Evolutionary conservation across 371 early-diverging fungal genomes (phyloP), one percentile per base, ranked within the genome.

Genomic region (Mucor circinelloides): DNA sequence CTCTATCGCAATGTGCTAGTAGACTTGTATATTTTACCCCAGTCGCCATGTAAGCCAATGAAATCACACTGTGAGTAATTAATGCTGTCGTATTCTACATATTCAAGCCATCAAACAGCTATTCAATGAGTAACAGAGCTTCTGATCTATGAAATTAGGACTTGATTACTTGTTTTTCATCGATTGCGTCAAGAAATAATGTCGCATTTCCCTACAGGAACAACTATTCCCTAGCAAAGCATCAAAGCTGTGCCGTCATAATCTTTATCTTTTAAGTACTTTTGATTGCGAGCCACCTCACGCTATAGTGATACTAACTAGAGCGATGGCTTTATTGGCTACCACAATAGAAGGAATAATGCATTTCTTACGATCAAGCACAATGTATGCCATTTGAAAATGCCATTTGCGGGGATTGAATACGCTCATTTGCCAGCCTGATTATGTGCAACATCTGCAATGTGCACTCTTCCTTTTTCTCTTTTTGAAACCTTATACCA

Each of bases 31-130:
- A 19, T 44, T 50, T 50, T 4, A 50, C 50, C 50, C 50, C 50
- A 50, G 50, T 50, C 50, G 50, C 23, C 50, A 50, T 50, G 25
- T 50, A 50, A 25, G 50, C 50, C 50, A 50, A 50, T 50, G 50
- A 50, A 8, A 50, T 50, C 23, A 50, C 25, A 50, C 10, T 23
- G 8, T 50, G 50, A 50, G 50, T 13, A 23, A 13, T 50, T 9
- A 23, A 48, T 23, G 50, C 13, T 23, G 10, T 21, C 10, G n/a
- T n/a, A 42, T 42, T n/a, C n/a, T 7, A 23, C 25, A 12, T 23
- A 23, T 12, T 50, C 50, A 25, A 23, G 23, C 50, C 7, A 17
- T 19, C n/a, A 5, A 6, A 44, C n/a, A 44, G 17, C 19, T 44
- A n/a, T 36, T 13, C 5, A 1, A 44, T 44, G 17, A 17, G 19